Conservation (phyloP, 208 protist genomes). For the Strigomonas culicis region DNA sequence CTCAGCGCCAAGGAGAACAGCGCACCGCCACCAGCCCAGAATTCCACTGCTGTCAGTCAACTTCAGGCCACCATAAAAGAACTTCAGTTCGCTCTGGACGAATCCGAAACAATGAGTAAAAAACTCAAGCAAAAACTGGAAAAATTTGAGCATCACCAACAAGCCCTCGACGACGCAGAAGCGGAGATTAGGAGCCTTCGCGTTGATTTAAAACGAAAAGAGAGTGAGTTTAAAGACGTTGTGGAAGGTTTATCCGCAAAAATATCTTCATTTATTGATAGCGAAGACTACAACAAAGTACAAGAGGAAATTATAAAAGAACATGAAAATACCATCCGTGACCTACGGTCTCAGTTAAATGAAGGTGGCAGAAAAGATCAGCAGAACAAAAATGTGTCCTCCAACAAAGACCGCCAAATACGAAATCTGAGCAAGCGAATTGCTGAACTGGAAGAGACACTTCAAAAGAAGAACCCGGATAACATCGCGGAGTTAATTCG, state of each 20-base stretch:
- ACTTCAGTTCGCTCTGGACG: constrained; percentile 28
- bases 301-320: constrained; percentile 37
- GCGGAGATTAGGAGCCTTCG: constrained; percentile 19
- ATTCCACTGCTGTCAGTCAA: constrained; percentile 12
- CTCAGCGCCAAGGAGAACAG: constrained; percentile 27
- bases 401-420: constrained; percentile 19
- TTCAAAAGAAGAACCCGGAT: constrained; percentile 32
- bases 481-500: constrained; percentile 62
- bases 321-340: constrained; percentile 36
- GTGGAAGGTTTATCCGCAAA: constrained; percentile 15
- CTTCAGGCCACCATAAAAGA: constrained; percentile 22
- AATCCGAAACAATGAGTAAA: constrained; percentile 17
- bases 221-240: constrained; percentile 31
- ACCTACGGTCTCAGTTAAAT: constrained; percentile 15
- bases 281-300: constrained; percentile 29
- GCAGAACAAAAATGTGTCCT: background rate
- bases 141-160: constrained; percentile 16
- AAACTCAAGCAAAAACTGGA: constrained; percentile 13
- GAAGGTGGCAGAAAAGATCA: constrained; percentile 10
- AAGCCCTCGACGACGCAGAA: constrained; percentile 27
- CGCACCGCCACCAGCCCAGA: constrained; percentile 1
- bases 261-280: constrained; percentile 11
- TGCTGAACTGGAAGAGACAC: constrained; percentile 36
- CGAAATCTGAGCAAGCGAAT: constrained; percentile 30
- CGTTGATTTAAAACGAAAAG: constrained; percentile 23